Evolutionary conservation across 352 stramenopile genomes (phyloP), one percentile per base, ranked within the genome.

Genomic region (Vaucheria bursata): DNA sequence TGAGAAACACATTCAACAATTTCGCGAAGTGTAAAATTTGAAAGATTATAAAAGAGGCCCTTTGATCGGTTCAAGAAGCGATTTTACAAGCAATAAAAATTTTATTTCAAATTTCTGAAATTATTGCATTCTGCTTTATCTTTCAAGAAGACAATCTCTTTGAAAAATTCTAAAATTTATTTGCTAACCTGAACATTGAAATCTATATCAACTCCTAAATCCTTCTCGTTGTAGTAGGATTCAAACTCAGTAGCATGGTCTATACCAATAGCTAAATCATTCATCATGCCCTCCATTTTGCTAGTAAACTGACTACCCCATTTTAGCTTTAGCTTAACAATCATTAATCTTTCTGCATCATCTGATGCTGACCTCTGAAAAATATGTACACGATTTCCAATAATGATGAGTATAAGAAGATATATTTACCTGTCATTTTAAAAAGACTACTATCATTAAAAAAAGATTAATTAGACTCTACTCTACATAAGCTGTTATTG

Each of bases 271-370:
- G 93, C 90, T 78, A 99, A 81, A 83, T 99, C 96, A 84, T 97
- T 97, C 85, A 99, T 91, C 96, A 99, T 99, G 79, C 96, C 96
- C 86, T 99, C 96, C 95, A 99, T 98, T 87, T 94, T 94, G 37
- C 92, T 94, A 33, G 96, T 99, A 83, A 99, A 99, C 86, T 99
- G 95, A 6, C 95, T 94, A 81, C 96, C 96, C 82, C 95, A 99
- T 64, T 95, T 90, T 67, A 98, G 87, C 88, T 99, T 99, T 31
- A 99, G 88, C 87, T 99, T 99, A 71, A 92, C 91, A 84, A 99
- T 99, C 94, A 99, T 99, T 29, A 96, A 87, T 84, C 97, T 94
- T 84, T 99, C 96, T 0, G 94, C 91, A 86, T 99, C 95, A 71
- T 97, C 89, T 37, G 92, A 98, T 31, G 96, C 94, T 31, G 94